phyloP scores from a whole-genome alignment of 2,329 filamentous ascomycete genomes.

The Hypoxylon rubiginosum region DNA sequence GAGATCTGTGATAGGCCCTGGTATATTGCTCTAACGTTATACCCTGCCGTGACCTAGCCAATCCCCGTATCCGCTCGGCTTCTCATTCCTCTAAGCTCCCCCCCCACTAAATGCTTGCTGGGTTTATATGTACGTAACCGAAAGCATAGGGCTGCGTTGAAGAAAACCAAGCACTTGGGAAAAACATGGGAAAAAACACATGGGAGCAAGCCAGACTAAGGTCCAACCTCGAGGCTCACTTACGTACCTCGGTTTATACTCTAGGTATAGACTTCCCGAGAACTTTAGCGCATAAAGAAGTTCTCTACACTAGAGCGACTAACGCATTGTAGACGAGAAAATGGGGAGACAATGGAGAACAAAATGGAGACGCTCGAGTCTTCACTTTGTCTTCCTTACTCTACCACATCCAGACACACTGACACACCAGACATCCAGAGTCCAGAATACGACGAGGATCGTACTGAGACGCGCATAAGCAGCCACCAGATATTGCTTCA shows the following conservation, averaged over 20 bases:
- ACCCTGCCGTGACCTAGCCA: constrained; percentile 11
- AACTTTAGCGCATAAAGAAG: constrained; percentile 26
- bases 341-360: constrained; percentile 17
- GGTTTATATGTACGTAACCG: constrained; percentile 32
- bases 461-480: constrained; percentile 21
- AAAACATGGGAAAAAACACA: constrained; percentile 2
- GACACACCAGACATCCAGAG: constrained; percentile 9
- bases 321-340: constrained; percentile 30
- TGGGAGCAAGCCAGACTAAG: constrained; percentile 2
- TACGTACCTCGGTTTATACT: constrained; percentile 29
- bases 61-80: constrained; percentile 24
- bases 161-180: constrained; percentile 33
- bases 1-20: constrained; percentile 36
- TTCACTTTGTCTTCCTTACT: constrained; percentile 8
- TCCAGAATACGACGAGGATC: constrained; percentile 12
- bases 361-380: constrained; percentile 17
- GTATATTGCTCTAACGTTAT: background rate
- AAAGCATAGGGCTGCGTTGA: constrained; percentile 41
- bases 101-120: constrained; percentile 22
- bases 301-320: constrained; percentile 14
- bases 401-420: background rate
- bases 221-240: constrained; percentile 20
- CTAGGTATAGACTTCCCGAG: constrained; percentile 8
- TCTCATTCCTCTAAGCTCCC: constrained; percentile 8
- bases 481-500: constrained; percentile 8